Conservation (phyloP, 1,284 basidiomycete species). For the Microbotryum silenes-acaulis region DNA sequence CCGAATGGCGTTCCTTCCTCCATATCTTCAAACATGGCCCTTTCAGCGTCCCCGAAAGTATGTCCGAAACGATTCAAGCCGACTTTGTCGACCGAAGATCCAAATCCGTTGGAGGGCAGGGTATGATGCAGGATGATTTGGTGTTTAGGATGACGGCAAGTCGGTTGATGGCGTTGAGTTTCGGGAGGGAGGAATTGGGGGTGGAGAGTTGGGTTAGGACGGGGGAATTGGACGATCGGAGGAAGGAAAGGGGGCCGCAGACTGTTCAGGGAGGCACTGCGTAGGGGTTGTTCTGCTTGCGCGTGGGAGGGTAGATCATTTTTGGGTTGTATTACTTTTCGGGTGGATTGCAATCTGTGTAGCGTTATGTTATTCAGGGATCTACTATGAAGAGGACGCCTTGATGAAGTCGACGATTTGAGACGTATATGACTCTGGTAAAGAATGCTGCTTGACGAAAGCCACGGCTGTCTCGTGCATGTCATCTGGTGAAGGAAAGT, state of each 20-base stretch:
- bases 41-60: slow-evolving; percentile 26
- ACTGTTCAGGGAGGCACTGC: not conserved
- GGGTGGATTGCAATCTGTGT: too few species aligned
- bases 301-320: too few species aligned
- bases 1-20: slow-evolving; percentile 29
- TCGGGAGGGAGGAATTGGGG: slow-evolving; percentile 41
- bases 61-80: slow-evolving; percentile 50
- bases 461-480: slow-evolving; percentile 77
- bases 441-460: slow-evolving; percentile 73
- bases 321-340: too few species aligned
- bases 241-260: slow-evolving; percentile 17
- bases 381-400: not conserved
- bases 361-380: too few species aligned
- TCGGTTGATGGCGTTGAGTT: slow-evolving; percentile 41
- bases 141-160: slow-evolving; percentile 34
- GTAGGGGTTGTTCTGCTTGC: not conserved
- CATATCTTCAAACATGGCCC: slow-evolving; percentile 5
- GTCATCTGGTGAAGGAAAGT: slow-evolving; percentile 50
- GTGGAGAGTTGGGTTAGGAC: slow-evolving; percentile 43
- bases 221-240: slow-evolving; percentile 31
- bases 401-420: slow-evolving; percentile 85
- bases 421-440: slow-evolving; percentile 74
- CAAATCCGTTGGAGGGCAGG: slow-evolving; percentile 27
- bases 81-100: slow-evolving; percentile 61
- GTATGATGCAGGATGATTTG: slow-evolving; percentile 36